Conservation (phyloP, 1,139 yeast species). For the Schwanniomyces etchellsii region DNA sequence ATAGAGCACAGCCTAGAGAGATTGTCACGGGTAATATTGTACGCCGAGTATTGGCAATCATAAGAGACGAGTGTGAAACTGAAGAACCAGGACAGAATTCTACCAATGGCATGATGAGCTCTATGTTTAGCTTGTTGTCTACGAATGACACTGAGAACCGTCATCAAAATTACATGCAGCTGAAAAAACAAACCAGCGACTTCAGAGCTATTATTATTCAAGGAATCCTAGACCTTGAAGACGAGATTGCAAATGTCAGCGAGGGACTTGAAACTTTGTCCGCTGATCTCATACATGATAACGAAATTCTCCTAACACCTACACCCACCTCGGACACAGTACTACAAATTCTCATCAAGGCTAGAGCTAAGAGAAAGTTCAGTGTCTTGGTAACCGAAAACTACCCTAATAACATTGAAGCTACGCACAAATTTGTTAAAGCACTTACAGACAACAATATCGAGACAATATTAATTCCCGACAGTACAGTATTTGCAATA, state of each 20-base stretch:
- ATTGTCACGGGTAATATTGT: slow-evolving; percentile 88
- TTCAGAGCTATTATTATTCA: slow-evolving; percentile 86
- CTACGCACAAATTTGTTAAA: slow-evolving; percentile 76
- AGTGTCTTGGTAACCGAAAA: slow-evolving; percentile 90
- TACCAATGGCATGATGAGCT: slow-evolving; percentile 57
- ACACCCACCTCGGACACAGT: slow-evolving; percentile 92
- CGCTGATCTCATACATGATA: slow-evolving; percentile 89
- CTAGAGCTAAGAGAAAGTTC: slow-evolving; percentile 84
- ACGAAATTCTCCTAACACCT: slow-evolving; percentile 86
- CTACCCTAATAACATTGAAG: slow-evolving; percentile 77
- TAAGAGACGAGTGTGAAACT: slow-evolving; percentile 80
- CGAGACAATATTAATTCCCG: slow-evolving; percentile 89
- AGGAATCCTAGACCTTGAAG: slow-evolving; percentile 88
- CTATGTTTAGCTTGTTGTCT: slow-evolving; percentile 86
- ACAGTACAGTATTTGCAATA: slow-evolving; percentile 86
- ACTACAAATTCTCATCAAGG: slow-evolving; percentile 76
- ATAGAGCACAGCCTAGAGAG: slow-evolving; percentile 69
- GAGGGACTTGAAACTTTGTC: slow-evolving; percentile 90
- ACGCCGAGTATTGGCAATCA: slow-evolving; percentile 79
- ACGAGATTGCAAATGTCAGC: slow-evolving; percentile 84
- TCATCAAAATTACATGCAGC: slow-evolving; percentile 22
- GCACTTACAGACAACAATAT: slow-evolving; percentile 79
- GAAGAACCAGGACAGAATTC: slow-evolving; percentile 23
- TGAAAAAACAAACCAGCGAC: slow-evolving; percentile 50
- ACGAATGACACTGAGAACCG: slow-evolving; percentile 27